These are phyloP conservation scores for Arctostaphylos glauca DNA, from an alignment of 148 eudicot genomes.

Conservation along the genomic window DNA sequence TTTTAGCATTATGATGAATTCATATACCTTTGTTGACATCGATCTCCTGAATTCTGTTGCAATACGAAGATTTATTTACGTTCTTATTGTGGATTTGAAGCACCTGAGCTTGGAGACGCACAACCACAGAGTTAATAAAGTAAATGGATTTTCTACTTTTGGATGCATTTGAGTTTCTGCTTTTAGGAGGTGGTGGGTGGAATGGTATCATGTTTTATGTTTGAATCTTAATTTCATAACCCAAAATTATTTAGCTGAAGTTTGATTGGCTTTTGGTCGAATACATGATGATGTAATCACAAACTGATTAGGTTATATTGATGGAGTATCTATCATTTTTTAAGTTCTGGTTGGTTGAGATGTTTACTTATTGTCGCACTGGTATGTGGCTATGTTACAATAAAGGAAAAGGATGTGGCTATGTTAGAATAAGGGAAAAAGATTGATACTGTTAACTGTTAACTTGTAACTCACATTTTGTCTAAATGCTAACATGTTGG, in stretches of 20 bases:
- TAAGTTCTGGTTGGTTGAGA: background rate
- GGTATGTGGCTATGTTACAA: background rate
- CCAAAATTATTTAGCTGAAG: background rate
- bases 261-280: background rate
- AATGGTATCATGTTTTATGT: background rate
- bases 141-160: background rate
- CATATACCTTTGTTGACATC: background rate
- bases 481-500: background rate
- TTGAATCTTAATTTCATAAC: background rate
- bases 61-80: background rate
- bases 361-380: background rate
- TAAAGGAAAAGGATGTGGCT: background rate
- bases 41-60: background rate
- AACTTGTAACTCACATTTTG: too few relatives aligned
- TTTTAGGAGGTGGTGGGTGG: background rate
- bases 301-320: background rate
- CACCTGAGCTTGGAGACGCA: background rate
- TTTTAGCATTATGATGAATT: background rate
- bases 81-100: background rate
- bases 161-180: background rate
- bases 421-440: background rate
- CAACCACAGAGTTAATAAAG: background rate
- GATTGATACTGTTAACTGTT: background rate
- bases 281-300: background rate
- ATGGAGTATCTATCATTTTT: too few relatives aligned